phyloP scores from a whole-genome alignment of 73 alveolate genomes.

The Uronychia binucleata region DNA sequence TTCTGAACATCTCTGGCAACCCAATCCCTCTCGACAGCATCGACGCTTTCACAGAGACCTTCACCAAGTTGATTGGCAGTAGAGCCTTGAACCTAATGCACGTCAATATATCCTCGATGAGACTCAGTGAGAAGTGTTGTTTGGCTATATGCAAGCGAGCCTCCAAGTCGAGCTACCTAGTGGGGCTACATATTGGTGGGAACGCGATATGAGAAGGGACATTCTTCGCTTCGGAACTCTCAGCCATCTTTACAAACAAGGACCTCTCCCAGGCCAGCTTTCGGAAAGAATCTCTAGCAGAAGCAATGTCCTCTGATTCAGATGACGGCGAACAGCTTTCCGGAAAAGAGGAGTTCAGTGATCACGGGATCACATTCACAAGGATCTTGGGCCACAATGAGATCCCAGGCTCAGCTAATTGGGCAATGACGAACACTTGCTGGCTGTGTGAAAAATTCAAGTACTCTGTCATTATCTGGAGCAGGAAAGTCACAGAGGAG shows the following conservation, averaged over 20 bases:
- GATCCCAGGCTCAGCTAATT: background rate
- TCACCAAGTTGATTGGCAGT: background rate
- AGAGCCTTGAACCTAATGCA: background rate
- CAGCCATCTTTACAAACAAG: too few relatives aligned
- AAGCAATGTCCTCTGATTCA: background rate
- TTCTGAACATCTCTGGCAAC: background rate
- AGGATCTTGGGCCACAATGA: conserved; percentile 12
- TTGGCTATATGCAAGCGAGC: background rate
- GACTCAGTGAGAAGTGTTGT: background rate
- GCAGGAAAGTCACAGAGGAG: background rate
- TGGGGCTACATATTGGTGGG: background rate
- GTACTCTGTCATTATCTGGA: background rate
- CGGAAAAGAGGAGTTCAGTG: background rate
- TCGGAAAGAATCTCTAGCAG: too few relatives aligned
- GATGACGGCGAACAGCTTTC: background rate
- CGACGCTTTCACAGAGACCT: background rate
- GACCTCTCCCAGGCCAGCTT: too few relatives aligned
- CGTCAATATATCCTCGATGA: background rate
- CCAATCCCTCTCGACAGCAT: background rate
- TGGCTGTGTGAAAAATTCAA: conserved; percentile 15
- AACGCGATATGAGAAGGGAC: background rate
- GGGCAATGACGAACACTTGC: background rate
- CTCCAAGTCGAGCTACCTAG: background rate
- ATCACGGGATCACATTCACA: background rate
- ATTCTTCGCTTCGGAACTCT: too few relatives aligned